Evolutionary conservation across 352 stramenopile genomes (phyloP).

Genomic region (Pythium volutum): DNA sequence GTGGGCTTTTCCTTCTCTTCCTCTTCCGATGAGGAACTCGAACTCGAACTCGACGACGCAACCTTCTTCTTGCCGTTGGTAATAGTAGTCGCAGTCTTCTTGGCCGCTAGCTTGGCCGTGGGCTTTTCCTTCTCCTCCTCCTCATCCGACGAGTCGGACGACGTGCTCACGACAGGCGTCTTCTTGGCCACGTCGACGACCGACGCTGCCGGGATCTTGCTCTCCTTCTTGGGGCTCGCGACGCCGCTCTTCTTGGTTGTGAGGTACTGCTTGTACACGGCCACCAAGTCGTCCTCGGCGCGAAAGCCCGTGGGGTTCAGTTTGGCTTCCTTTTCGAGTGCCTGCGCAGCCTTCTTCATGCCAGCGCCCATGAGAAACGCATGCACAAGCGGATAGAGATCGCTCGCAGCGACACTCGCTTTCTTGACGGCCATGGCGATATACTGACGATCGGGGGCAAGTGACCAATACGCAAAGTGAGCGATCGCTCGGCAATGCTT

Average conservation of each 20-base stretch:
- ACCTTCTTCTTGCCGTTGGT: conserved; percentile 35
- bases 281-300: conserved; percentile 63
- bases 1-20: conserved; percentile 26
- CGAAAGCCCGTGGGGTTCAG: conserved; percentile 47
- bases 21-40: conserved; percentile 26
- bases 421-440: conserved; percentile 32
- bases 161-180: conserved; percentile 32
- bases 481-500: conserved; percentile 17
- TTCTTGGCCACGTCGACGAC: conserved; percentile 62
- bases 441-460: neutral
- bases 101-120: conserved; percentile 19
- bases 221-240: conserved; percentile 40
- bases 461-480: neutral
- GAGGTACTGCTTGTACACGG: conserved; percentile 73
- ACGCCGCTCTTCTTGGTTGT: conserved; percentile 33
- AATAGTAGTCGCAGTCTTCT: neutral
- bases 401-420: conserved; percentile 50
- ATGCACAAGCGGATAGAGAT: conserved; percentile 76
- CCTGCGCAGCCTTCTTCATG: conserved; percentile 65
- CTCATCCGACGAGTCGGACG: conserved; percentile 26
- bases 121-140: too few species aligned
- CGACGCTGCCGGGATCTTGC: conserved; percentile 45
- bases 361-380: conserved; percentile 60
- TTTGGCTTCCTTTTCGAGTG: conserved; percentile 72
- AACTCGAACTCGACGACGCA: conserved; percentile 28